Base-by-base conservation (phyloP, 2,329 filamentous ascomycete genomes). In the Dothidotthia symphoricarpi region DNA sequence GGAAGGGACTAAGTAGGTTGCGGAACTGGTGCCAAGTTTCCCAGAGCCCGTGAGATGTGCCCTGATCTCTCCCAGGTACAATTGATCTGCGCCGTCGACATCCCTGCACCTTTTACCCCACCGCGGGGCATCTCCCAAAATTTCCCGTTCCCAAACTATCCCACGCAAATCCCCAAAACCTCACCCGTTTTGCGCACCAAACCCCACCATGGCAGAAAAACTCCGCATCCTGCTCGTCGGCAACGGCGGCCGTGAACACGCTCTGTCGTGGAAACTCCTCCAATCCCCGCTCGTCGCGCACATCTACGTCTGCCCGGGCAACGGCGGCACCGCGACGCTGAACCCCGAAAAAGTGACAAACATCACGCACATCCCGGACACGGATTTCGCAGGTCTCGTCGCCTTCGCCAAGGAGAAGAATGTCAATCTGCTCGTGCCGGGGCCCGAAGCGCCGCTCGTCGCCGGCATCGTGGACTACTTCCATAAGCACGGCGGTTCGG, bases 211-310 rank as follows among this genome's bases (percentile, higher is more conserved):
- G 61, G 19, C 53, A 34, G 43, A 50, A 24, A 45, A 55, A 38
- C 45, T 63, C 15, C 57, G 57, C 35, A 50, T 96, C 54, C 82
- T 97, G 48, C 82, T 97, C 48, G 82, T 97, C 51, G 91, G 93
- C 60, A 95, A 91, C 64, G 93, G 93, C 53, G 93, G 91, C 56
- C 83, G 93, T 58, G 93, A 98, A 72, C 89, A 97, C 70, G 88
- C 90, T 31, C 78, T 96, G 47, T 89, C 90, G 28, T 97, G 90
- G 90, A 96, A 94, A 71, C 75, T 97, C 47, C 81, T 83, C 61
- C 85, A 95, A 67, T 95, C 89, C 12, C 75, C 83, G 28, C 76
- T 77, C 30, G 87, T 95, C 45, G 81, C 88, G 57, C 77, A 82
- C 55, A 91, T 97, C 63, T 74, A 67, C 51, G 75, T 80, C 41